Conservation (phyloP, 306 rosid species). For the Trichosanthes cucumerina region DNA sequence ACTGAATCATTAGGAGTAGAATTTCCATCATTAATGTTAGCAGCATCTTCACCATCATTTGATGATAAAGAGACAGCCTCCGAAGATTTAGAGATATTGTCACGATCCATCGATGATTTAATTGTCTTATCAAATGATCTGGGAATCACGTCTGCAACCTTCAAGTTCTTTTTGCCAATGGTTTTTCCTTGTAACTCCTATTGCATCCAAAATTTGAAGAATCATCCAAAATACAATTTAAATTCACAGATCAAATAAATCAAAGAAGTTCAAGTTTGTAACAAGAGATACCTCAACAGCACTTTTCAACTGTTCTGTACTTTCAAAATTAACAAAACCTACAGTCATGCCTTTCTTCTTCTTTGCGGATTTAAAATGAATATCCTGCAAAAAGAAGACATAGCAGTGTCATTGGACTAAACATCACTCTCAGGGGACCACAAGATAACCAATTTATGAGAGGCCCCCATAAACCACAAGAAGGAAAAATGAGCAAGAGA, state of each 20-base stretch:
- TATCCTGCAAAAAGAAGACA: conserved; percentile 33
- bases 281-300: conserved; percentile 43
- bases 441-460: neutral
- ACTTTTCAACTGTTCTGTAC: conserved; percentile 49
- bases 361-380: conserved; percentile 60
- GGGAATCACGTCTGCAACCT: conserved; percentile 66
- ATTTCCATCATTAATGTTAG: conserved; percentile 23
- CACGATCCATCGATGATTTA: conserved; percentile 20
- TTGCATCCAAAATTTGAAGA: conserved; percentile 2
- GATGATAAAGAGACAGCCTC: conserved; percentile 13
- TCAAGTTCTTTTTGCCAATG: conserved; percentile 51
- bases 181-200: conserved; percentile 59
- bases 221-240: neutral
- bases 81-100: conserved; percentile 7
- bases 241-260: conserved; percentile 17
- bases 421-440: neutral
- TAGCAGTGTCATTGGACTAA: neutral
- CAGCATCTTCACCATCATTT: conserved; percentile 30
- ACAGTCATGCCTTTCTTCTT: conserved; percentile 76
- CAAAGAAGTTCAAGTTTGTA: conserved; percentile 7
- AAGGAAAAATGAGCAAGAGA: neutral
- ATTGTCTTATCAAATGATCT: conserved; percentile 57
- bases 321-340: conserved; percentile 64
- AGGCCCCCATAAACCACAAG: neutral
- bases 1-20: conserved; percentile 26